Base-by-base conservation (phyloP, 306 rosid species). In the Spatholobus suberectus region DNA sequence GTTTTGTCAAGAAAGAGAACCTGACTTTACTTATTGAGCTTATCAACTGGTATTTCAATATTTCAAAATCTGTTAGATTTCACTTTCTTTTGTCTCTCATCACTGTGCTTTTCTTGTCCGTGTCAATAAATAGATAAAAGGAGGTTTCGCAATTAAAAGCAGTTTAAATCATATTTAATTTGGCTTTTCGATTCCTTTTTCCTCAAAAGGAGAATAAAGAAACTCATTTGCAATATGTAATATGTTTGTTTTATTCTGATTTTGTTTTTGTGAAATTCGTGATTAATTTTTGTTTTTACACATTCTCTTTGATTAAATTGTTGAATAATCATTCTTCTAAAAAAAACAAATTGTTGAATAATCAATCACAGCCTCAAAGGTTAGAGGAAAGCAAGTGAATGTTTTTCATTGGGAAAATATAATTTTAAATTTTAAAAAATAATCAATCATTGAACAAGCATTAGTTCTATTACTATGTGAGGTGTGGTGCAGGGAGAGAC, bases 1-100 rank as follows among this genome's bases (percentile, higher is more conserved):
- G 74, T 71, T 13, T 12, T n/a, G 52, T 75, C 18, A 85, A 85
- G 68, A 80, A 84, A 84, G 66, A 69, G 70, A 71, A 62, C 21
- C 12, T 74, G 51, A 74, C 59, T 43, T 29, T 57, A 15, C 54
- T 49, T 49, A 77, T 49, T 23, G 75, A 49, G 23, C 57, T 78
- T 65, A 84, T 73, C 71, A 77, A 83, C 13, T 47, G 13, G 6
- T 26, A 23, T 23, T 54, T 37, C 20, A 20, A 58, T 26, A 23
- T 23, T 54, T 37, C 20, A 20, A 58, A n/a, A 32, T 8, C 62
- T 23, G 40, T 84, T 66, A 23, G 75, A 46, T 80, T 58, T 75
- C 14, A 73, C 65, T 75, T 59, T 21, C 70, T 62, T 83, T 71
- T 83, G 62, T 40, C 47, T 73, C 49, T 20, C 44, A 52, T 78